A percentile compares a stretch with the other conserved stretches of the same genome.
These are phyloP conservation scores for Zelopaecilomyces penicillatus DNA, from an alignment of 2,329 filamentous ascomycete species.

Conservation along the genomic window DNA sequence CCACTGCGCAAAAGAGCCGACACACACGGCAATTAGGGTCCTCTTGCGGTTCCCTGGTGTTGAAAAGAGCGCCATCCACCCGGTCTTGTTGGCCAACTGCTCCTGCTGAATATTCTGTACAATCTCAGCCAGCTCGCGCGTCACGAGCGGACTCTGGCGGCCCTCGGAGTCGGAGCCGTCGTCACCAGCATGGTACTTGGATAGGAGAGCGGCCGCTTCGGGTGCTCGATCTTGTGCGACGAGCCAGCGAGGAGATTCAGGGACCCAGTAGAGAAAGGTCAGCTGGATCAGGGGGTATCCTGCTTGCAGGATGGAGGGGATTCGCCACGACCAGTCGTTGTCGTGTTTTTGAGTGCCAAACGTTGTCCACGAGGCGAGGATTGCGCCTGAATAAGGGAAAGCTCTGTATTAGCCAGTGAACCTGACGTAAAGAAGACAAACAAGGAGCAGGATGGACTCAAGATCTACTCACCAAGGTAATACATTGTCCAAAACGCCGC, in stretches of 20 bases:
- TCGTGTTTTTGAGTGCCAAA: slow-evolving; percentile 6
- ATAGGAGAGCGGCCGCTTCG: slow-evolving; percentile 27
- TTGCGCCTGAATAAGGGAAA: neutral
- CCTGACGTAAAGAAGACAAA: neutral
- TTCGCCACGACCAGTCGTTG: slow-evolving; percentile 16
- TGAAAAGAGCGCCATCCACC: slow-evolving; percentile 14
- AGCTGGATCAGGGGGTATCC: slow-evolving; percentile 12
- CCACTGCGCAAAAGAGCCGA: slow-evolving; percentile 24
- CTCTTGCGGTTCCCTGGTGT: slow-evolving; percentile 30
- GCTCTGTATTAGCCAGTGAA: neutral
- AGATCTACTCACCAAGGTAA: slow-evolving; percentile 1
- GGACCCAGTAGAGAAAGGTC: slow-evolving; percentile 24
- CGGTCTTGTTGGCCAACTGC: slow-evolving; percentile 24
- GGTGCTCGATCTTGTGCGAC: slow-evolving; percentile 22
- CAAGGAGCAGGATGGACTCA: neutral
- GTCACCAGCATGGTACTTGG: slow-evolving; percentile 31
- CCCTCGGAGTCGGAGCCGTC: slow-evolving; percentile 16
- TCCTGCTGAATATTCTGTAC: slow-evolving; percentile 24
- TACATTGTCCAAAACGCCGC: neutral
- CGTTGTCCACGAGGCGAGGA: slow-evolving; percentile 6
- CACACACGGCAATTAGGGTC: slow-evolving; percentile 14
- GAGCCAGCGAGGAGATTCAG: slow-evolving; percentile 25
- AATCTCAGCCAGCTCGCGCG: slow-evolving; percentile 31
- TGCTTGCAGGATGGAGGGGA: slow-evolving; percentile 16
- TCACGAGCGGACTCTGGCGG: slow-evolving; percentile 26